Evolutionary conservation across 495 filamentous ascomycete genomes (phyloP).

Genomic region (Penicillium daleae): DNA sequence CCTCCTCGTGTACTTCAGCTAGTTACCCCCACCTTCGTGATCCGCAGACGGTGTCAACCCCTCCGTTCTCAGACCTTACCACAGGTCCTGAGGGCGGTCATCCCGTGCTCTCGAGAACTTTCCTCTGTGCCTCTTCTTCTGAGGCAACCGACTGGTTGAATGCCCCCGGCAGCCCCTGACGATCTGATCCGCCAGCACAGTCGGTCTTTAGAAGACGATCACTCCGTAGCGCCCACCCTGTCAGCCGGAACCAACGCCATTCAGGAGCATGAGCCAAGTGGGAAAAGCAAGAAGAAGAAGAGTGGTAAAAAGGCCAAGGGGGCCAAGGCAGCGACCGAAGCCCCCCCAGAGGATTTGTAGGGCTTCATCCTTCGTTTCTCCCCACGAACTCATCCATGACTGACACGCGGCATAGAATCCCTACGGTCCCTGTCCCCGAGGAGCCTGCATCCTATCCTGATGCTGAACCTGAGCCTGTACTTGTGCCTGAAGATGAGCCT

Average conservation of each 20-base stretch:
- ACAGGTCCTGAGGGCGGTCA: conserved; percentile 43
- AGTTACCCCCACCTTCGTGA: conserved; percentile 8
- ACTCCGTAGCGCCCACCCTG: conserved; percentile 33
- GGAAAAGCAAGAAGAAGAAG: conserved; percentile 53
- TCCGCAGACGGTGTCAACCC: conserved; percentile 11
- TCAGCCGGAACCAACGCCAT: conserved; percentile 31
- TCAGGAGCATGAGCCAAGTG: conserved; percentile 47
- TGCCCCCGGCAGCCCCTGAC: conserved; percentile 54
- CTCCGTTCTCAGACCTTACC: conserved; percentile 46
- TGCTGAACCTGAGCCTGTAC: background rate
- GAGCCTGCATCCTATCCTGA: conserved; percentile 45
- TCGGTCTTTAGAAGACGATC: conserved; percentile 45
- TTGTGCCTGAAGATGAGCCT: conserved; percentile 16
- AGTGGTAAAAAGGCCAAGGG: conserved; percentile 47
- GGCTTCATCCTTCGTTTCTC: conserved; percentile 14
- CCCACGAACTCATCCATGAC: background rate
- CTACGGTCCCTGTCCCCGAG: conserved; percentile 30
- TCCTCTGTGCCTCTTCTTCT: conserved; percentile 30
- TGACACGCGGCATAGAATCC: conserved; percentile 25
- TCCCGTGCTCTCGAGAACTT: conserved; percentile 12
- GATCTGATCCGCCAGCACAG: conserved; percentile 49
- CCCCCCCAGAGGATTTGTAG: conserved; percentile 49
- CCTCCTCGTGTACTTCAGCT: conserved; percentile 19
- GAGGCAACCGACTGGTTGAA: conserved; percentile 47
- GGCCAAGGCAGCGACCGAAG: conserved; percentile 39